Percentiles rank a stretch among this genome's conserved stretches.
These are phyloP conservation scores for Mediolabrus comicus DNA, from an alignment of 108 stramenopile genomes.

Conservation along the genomic window DNA sequence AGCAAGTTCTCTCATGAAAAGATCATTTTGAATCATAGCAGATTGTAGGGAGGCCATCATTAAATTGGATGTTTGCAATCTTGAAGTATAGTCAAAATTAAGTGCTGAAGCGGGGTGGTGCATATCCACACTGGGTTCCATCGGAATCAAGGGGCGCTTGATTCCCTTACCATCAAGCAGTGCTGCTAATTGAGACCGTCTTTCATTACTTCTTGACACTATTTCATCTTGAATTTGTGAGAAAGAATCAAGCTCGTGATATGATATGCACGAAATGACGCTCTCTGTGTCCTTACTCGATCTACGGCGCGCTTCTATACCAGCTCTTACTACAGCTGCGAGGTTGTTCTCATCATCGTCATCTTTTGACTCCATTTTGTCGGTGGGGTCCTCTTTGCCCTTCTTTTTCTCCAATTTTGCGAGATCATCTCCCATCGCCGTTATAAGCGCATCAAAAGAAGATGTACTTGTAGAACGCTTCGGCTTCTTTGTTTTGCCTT, in stretches of 20 bases:
- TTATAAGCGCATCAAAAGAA: conserved; percentile 26
- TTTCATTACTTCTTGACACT: background rate
- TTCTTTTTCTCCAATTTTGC: conserved; percentile 12
- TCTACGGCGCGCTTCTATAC: background rate
- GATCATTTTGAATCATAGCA: conserved; percentile 1
- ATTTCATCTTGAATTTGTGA: background rate
- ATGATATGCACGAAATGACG: background rate
- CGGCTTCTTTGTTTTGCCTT: background rate
- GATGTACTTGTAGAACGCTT: conserved; percentile 8
- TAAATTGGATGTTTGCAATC: background rate
- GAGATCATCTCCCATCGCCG: conserved; percentile 17
- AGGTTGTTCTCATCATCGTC: too few species aligned
- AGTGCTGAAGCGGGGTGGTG: background rate
- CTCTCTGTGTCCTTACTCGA: background rate
- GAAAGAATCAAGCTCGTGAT: background rate
- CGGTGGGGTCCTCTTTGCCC: background rate
- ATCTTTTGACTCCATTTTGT: background rate
- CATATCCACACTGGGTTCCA: background rate
- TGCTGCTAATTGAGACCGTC: background rate
- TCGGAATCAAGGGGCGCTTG: background rate
- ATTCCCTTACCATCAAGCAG: background rate
- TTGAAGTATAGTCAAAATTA: background rate
- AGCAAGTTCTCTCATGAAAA: background rate
- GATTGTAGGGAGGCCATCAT: background rate
- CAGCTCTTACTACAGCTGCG: too few species aligned